Evolutionary conservation across 1,284 basidiomycete species (phyloP), one percentile per base, ranked within the genome.

Genomic region (Psilocybe mexicana): DNA sequence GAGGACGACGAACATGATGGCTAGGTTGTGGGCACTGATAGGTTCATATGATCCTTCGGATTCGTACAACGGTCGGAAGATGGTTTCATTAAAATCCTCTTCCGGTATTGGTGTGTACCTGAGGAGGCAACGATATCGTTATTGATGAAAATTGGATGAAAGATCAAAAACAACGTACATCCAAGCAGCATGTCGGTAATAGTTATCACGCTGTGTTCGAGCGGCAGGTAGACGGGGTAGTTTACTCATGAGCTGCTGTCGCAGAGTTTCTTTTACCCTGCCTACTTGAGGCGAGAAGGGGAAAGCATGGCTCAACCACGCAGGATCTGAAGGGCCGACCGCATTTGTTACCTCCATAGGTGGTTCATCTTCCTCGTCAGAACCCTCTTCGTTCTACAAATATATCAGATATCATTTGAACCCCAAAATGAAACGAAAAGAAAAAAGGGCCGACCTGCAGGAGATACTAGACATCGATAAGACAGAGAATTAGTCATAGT

Each of bases 101-200:
- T 84, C 79, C 46, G 79, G 72, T 57, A 88, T 81, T 24, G 85
- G 85, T 12, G 76, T 80, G 70, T 87, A 86, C 84, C 85, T 86
- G n/a, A n/a, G 6, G 14, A 40, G 38, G 11, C 55, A n/a, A 25
- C 60, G 58, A 33, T 33, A 8, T 33, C 30, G 14, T 44, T 33
- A 38, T 46, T 52, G 24, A 43, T 18, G 25, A 36, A 53, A 40
- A 11, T 36, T 40, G 57, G 38, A 38, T 28, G 18, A 51, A 38
- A 28, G 38, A 45, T 18, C 35, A 11, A 57, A 28, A 24, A 28
- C 66, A 62, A 80, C 83, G 61, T 69, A 86, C 86, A 87, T 85
- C 85, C 85, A 88, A 57, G 84, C 83, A 58, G 84, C 85, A 67
- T 87, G 82, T 64, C 78, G 78, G 69, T 79, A 88, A 70, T 88